Evolutionary conservation across 1,139 yeast genomes (phyloP).

Genomic region (Debaryomyces fabryi): DNA sequence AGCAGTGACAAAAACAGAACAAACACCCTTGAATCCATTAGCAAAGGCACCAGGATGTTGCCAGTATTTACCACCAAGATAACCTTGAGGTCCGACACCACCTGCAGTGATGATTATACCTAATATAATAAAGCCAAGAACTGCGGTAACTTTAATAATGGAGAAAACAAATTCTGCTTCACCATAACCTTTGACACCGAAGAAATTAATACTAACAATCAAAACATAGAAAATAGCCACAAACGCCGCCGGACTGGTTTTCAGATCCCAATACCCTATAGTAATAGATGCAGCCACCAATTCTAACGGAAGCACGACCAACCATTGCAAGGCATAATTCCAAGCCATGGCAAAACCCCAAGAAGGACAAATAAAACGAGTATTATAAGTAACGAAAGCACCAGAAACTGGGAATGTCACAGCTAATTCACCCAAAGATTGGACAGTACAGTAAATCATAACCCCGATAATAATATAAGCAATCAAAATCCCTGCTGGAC

Average conservation of each 20-base stretch:
- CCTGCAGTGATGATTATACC: constrained; percentile 75
- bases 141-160: constrained; percentile 61
- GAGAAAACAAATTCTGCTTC: constrained; percentile 71
- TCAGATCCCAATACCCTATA: constrained; percentile 65
- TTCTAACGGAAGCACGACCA: constrained; percentile 70
- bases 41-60: constrained; percentile 67
- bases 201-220: constrained; percentile 58
- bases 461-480: constrained; percentile 54
- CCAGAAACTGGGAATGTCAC: constrained; percentile 75
- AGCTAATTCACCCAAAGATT: constrained; percentile 72
- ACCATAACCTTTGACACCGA: constrained; percentile 70
- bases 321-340: constrained; percentile 75
- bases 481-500: constrained; percentile 74
- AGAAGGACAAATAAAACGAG: constrained; percentile 69
- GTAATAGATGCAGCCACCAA: constrained; percentile 75
- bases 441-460: constrained; percentile 65
- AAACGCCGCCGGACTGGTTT: constrained; percentile 65
- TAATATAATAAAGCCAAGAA: constrained; percentile 67
- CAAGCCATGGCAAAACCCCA: constrained; percentile 82
- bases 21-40: constrained; percentile 60
- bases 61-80: constrained; percentile 63
- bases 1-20: constrained; percentile 48
- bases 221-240: constrained; percentile 65
- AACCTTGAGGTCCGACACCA: constrained; percentile 53
- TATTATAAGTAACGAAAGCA: constrained; percentile 68